Conservation (phyloP, 768 basidiomycete genomes). For the Hirschioporus abietinus region DNA sequence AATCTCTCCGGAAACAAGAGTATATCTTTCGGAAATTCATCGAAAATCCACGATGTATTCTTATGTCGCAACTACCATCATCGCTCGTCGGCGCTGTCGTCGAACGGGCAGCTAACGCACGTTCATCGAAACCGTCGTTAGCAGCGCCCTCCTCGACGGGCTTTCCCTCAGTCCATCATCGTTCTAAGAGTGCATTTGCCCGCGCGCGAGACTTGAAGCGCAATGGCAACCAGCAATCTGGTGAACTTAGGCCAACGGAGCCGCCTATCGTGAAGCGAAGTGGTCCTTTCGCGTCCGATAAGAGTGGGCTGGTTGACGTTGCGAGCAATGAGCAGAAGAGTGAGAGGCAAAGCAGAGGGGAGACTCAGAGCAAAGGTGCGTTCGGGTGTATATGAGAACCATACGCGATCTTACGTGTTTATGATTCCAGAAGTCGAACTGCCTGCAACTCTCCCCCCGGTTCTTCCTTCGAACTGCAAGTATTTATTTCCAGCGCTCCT, state of each 20-base stretch:
- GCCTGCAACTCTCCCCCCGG: constrained; percentile 20
- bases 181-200: constrained; percentile 50
- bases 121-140: constrained; percentile 20
- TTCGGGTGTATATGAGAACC: constrained; percentile 48
- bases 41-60: constrained; percentile 1
- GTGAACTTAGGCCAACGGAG: constrained; percentile 10
- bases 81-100: constrained; percentile 41
- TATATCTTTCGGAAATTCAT: not conserved
- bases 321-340: constrained; percentile 4
- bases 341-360: not conserved
- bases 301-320: constrained; percentile 5
- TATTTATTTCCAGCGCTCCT: constrained; percentile 2
- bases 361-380: constrained; percentile 3
- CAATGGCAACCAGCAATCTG: constrained; percentile 13
- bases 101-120: constrained; percentile 32
- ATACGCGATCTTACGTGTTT: constrained; percentile 7
- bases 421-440: constrained; percentile 11
- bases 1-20: not conserved
- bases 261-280: constrained; percentile 17
- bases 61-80: constrained; percentile 3
- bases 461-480: constrained; percentile 23
- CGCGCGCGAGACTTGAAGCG: constrained; percentile 21
- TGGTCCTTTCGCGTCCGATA: constrained; percentile 14
- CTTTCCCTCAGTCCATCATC: constrained; percentile 61
- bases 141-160: constrained; percentile 33